These are phyloP conservation scores for Fusarium brachygibbosum DNA, from an alignment of 2,329 filamentous ascomycete genomes.

Conservation along the genomic window DNA sequence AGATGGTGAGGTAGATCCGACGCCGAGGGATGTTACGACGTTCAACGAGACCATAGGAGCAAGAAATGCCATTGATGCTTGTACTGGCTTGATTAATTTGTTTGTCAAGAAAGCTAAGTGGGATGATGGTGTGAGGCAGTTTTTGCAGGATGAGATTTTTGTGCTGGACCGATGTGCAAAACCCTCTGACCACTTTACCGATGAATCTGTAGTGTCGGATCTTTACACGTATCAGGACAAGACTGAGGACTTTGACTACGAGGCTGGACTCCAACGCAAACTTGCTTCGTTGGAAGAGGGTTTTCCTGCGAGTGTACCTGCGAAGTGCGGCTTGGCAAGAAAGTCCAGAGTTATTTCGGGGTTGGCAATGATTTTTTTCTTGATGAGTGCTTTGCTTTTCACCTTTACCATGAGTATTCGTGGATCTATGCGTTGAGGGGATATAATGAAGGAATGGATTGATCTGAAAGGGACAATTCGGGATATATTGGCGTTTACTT, in stretches of 20 bases:
- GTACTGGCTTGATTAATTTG: slow-evolving; percentile 20
- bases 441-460: not conserved
- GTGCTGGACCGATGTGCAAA: slow-evolving; percentile 8
- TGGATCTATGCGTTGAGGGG: not conserved
- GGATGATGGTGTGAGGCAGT: slow-evolving; percentile 20
- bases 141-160: slow-evolving; percentile 26
- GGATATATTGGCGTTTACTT: not conserved
- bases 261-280: slow-evolving; percentile 3
- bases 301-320: not conserved
- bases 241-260: slow-evolving; percentile 4
- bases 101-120: slow-evolving; percentile 22
- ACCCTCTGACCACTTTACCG: slow-evolving; percentile 30
- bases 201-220: slow-evolving; percentile 23
- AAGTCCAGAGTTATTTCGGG: not conserved
- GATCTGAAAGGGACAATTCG: not conserved
- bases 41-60: slow-evolving; percentile 31
- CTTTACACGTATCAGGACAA: not conserved
- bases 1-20: slow-evolving; percentile 13
- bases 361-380: not conserved
- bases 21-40: slow-evolving; percentile 12
- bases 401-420: slow-evolving; percentile 6
- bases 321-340: not conserved
- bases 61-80: slow-evolving; percentile 17
- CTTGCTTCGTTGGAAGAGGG: slow-evolving; percentile 19
- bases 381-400: not conserved